Percentiles rank a stretch among this genome's conserved stretches.
phyloP scores from a whole-genome alignment of 139 green algal genomes.

The Marvania coccoides region DNA sequence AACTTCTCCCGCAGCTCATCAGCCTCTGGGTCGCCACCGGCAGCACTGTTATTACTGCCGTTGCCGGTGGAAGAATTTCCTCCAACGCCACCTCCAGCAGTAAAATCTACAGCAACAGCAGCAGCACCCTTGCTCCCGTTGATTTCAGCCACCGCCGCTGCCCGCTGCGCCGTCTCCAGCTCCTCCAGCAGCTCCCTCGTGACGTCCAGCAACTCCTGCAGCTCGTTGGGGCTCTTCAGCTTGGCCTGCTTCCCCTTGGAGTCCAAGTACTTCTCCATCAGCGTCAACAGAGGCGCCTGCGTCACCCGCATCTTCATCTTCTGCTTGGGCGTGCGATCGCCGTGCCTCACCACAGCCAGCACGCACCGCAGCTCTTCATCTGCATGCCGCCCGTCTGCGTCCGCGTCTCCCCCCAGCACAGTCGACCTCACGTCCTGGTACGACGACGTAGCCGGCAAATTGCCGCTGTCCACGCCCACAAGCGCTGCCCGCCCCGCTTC shows the following conservation, averaged over 20 bases:
- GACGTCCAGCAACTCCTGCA: conserved; percentile 90
- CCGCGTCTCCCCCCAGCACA: background rate
- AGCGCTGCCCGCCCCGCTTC: background rate
- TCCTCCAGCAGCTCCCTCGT: conserved; percentile 60
- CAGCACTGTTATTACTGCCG: background rate
- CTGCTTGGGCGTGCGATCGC: conserved; percentile 97
- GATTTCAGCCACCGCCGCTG: background rate
- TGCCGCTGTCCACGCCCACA: background rate
- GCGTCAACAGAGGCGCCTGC: conserved; percentile 67
- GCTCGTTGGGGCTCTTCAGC: conserved; percentile 91
- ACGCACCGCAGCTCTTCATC: conserved; percentile 89
- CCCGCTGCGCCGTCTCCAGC: conserved; percentile 21
- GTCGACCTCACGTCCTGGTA: conserved; percentile 8
- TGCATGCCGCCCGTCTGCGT: conserved; percentile 6
- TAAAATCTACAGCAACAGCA: background rate
- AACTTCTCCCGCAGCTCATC: conserved; percentile 82
- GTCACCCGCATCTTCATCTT: conserved; percentile 93
- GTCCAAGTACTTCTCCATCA: conserved; percentile 83
- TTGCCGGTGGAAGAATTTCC: background rate
- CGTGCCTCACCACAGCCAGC: conserved; percentile 80
- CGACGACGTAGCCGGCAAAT: conserved; percentile 1
- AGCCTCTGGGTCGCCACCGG: conserved; percentile 21
- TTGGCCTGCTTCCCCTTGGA: conserved; percentile 92
- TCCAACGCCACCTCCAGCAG: background rate
- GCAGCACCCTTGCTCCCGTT: background rate